phyloP scores from a whole-genome alignment of 441 rosid species.

The Erodium trifolium region DNA sequence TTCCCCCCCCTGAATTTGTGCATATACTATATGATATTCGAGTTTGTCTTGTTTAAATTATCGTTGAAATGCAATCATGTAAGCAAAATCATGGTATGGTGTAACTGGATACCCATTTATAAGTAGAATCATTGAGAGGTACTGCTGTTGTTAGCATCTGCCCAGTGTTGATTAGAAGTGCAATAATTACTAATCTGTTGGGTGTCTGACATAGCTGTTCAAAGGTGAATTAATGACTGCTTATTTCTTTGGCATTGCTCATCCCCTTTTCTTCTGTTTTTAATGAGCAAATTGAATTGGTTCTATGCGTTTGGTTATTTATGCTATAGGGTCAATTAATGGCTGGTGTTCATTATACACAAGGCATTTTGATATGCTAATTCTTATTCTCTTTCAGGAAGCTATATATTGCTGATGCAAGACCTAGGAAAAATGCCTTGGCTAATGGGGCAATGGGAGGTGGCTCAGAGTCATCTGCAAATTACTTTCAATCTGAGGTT shows the following conservation, averaged over 20 bases:
- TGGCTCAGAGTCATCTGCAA: slow-evolving; percentile 94
- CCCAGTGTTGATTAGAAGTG: not conserved
- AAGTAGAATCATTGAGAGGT: not conserved
- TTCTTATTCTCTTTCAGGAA: slow-evolving; percentile 43
- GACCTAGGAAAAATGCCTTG: slow-evolving; percentile 96
- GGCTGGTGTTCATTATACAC: not conserved
- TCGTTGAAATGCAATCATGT: not conserved
- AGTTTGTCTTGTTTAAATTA: not conserved
- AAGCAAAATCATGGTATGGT: slow-evolving; percentile 1
- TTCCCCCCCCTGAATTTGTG: not conserved
- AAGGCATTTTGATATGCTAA: not conserved
- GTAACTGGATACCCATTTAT: slow-evolving; percentile 1
- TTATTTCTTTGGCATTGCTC: not conserved
- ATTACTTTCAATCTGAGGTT: slow-evolving; percentile 94
- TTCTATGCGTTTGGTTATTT: slow-evolving; percentile 4
- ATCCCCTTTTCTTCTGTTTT: not conserved
- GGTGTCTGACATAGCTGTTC: not conserved
- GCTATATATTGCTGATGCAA: slow-evolving; percentile 94
- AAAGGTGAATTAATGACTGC: not conserved
- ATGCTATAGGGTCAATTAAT: slow-evolving; percentile 2
- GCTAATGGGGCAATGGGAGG: slow-evolving; percentile 99
- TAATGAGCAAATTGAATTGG: not conserved
- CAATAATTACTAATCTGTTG: not conserved
- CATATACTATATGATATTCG: not conserved
- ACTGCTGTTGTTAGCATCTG: not conserved